These are phyloP conservation scores for Acanthamoeba royreba DNA, from an alignment of 208 protist species.

Conservation along the genomic window DNA sequence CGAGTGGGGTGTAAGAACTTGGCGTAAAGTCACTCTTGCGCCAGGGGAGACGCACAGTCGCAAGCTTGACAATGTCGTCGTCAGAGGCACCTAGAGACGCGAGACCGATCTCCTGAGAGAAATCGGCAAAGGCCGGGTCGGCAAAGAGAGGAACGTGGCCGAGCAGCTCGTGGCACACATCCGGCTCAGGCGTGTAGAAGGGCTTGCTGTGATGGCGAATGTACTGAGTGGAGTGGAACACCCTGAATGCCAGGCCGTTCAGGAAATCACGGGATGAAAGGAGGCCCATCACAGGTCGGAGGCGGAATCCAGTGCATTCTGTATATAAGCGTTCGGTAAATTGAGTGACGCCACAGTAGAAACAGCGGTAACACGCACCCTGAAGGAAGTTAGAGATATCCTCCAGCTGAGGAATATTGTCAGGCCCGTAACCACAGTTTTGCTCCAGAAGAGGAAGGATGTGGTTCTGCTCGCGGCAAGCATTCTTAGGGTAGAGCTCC, in stretches of 20 bases:
- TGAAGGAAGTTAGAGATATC: conserved; percentile 91
- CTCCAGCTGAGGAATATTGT: conserved; percentile 91
- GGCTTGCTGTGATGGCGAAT: conserved; percentile 88
- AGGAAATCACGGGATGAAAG: conserved; percentile 93
- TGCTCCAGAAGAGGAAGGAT: conserved; percentile 90
- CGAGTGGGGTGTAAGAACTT: no score
- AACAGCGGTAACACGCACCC: no score
- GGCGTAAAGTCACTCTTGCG: no score
- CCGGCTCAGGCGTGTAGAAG: conserved; percentile 60
- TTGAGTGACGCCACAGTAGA: no score
- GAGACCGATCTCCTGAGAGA: conserved; percentile 95
- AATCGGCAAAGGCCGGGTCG: conserved; percentile 93
- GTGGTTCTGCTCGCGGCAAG: conserved; percentile 91
- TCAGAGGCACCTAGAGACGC: conserved; percentile 94
- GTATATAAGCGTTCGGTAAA: no score
- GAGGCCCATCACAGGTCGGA: conserved; percentile 92
- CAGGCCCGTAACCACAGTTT: conserved; percentile 87
- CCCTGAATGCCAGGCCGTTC: conserved; percentile 92
- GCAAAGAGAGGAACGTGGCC: conserved; percentile 94
- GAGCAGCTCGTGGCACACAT: conserved; percentile 93
- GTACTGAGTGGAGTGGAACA: conserved; percentile 97
- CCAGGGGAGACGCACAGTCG: no score
- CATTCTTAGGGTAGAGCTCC: conserved; percentile 88
- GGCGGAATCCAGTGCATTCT: conserved; percentile 88
- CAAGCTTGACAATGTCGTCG: conserved; percentile 89